Conservation (phyloP, 805 yeast genomes). For the Spencermartinsiella europaea region DNA sequence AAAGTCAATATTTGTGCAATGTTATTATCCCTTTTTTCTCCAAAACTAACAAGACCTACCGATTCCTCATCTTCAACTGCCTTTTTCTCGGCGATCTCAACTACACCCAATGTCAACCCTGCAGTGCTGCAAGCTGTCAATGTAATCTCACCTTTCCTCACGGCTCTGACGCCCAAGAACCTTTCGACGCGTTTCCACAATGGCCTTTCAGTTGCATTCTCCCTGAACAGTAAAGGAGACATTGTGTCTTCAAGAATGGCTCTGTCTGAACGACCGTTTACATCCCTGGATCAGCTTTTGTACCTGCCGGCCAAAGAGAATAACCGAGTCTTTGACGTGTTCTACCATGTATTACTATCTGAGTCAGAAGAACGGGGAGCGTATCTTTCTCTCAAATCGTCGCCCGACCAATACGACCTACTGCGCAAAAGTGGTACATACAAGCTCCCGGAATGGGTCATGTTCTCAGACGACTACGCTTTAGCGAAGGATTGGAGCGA, state of each 20-base stretch:
- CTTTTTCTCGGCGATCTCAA: conserved; percentile 26
- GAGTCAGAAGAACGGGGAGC: conserved; percentile 28
- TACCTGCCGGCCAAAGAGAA: conserved; percentile 23
- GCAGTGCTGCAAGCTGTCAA: conserved; percentile 32
- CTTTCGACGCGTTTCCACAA: conserved; percentile 31
- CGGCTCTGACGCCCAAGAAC: conserved; percentile 34
- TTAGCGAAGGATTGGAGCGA: conserved; percentile 39
- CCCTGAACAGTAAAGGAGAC: conserved; percentile 29
- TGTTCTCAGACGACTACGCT: conserved; percentile 34
- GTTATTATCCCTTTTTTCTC: neutral
- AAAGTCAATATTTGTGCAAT: too few relatives aligned
- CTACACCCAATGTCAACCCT: conserved; percentile 34
- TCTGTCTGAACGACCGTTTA: conserved; percentile 28
- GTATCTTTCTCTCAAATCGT: conserved; percentile 27
- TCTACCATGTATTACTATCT: conserved; percentile 33
- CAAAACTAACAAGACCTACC: conserved; percentile 21
- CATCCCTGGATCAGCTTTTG: conserved; percentile 29
- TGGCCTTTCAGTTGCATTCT: conserved; percentile 30
- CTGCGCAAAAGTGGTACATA: conserved; percentile 28
- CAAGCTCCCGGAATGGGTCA: conserved; percentile 33
- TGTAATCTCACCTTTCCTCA: conserved; percentile 35
- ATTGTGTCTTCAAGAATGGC: conserved; percentile 29
- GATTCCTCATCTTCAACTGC: conserved; percentile 30
- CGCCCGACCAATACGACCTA: conserved; percentile 28
- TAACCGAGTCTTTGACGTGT: conserved; percentile 33